Percentiles rank a stretch among this genome's conserved stretches.
These are phyloP conservation scores for Bathelium albidoporum DNA, from an alignment of 495 filamentous ascomycete species.

Conservation along the genomic window DNA sequence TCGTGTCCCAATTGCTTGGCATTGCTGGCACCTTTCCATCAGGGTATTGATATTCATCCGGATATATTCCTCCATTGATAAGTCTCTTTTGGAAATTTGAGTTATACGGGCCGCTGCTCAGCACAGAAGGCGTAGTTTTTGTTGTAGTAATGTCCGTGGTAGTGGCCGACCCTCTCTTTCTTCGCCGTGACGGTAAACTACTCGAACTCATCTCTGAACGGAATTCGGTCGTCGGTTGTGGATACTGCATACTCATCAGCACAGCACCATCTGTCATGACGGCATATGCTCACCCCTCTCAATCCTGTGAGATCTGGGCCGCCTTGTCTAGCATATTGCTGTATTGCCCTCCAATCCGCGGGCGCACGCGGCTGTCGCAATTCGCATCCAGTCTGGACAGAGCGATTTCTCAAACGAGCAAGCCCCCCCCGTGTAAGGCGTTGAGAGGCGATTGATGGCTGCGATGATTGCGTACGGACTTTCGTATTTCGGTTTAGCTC, in stretches of 20 bases:
- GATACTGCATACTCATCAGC: slow-evolving; percentile 9
- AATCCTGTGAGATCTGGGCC: slow-evolving; percentile 6
- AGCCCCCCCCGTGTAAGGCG: background rate
- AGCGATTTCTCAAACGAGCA: background rate
- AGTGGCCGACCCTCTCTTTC: background rate
- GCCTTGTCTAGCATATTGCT: slow-evolving; percentile 9
- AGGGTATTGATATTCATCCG: background rate
- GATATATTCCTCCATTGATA: background rate
- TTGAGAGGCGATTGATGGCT: too few relatives aligned
- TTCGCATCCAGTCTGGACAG: background rate
- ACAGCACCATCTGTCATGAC: background rate
- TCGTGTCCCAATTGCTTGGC: slow-evolving; percentile 3
- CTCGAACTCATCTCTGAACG: background rate
- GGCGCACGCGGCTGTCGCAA: background rate
- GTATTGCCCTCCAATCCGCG: background rate
- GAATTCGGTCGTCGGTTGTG: slow-evolving; percentile 1
- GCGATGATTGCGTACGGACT: too few relatives aligned
- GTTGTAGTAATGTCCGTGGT: background rate
- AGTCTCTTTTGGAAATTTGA: background rate
- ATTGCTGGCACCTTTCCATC: background rate
- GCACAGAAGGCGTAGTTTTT: background rate
- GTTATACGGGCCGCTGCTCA: slow-evolving; percentile 24
- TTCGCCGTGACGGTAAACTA: background rate
- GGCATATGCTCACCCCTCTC: slow-evolving; percentile 6
- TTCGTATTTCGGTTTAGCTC: too few relatives aligned